Evolutionary conservation across 2,329 filamentous ascomycete species (phyloP).

Genomic region (Hymenoscyphus scutula): DNA sequence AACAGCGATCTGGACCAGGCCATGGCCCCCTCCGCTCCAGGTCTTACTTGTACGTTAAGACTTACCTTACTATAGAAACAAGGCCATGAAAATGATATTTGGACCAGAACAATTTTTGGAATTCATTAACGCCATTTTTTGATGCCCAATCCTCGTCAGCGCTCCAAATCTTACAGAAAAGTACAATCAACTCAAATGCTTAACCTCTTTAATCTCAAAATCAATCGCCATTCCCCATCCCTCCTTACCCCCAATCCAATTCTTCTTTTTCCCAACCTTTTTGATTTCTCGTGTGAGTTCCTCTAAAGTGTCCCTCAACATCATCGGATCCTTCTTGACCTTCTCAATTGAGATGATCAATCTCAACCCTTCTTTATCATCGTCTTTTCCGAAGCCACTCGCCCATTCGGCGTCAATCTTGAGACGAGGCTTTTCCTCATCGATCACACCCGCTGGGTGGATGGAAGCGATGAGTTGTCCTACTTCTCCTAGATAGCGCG

Average conservation of each 20-base stretch:
- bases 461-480: constrained; percentile 55
- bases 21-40: no score
- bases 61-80: no score
- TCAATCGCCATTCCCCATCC: constrained; percentile 41
- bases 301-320: constrained; percentile 42
- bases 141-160: not conserved
- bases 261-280: constrained; percentile 60
- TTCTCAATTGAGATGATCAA: constrained; percentile 45
- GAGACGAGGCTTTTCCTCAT: constrained; percentile 40
- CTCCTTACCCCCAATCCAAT: constrained; percentile 43
- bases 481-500: constrained; percentile 59
- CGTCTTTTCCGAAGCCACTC: constrained; percentile 41
- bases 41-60: no score
- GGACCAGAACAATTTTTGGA: no score
- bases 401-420: constrained; percentile 43
- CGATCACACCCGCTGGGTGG: constrained; percentile 57
- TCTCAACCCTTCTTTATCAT: constrained; percentile 42
- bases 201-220: not conserved
- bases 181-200: not conserved
- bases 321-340: constrained; percentile 38
- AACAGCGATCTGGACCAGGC: no score
- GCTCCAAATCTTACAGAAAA: not conserved
- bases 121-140: no score
- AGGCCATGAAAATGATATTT: no score
- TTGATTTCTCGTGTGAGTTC: constrained; percentile 44